These are phyloP conservation scores for Lentinus polychrous DNA, from an alignment of 1,284 basidiomycete genomes.

Conservation along the genomic window DNA sequence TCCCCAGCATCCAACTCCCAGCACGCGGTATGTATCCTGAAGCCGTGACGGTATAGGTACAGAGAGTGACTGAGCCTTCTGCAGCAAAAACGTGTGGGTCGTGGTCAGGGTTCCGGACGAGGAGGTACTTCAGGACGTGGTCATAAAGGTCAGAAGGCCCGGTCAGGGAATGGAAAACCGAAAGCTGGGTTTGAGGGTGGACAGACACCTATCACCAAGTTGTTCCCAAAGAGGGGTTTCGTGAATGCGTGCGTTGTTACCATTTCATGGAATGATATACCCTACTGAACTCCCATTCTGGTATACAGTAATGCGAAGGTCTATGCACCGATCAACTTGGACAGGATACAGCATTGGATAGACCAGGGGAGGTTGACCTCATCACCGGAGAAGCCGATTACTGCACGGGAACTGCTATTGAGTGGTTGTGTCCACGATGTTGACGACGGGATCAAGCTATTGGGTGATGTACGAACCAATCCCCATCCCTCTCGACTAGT, in stretches of 20 bases:
- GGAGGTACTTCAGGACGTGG: constrained; percentile 92
- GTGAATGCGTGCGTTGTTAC: constrained; percentile 73
- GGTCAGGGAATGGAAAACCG: constrained; percentile 86
- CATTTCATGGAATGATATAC: constrained; percentile 4
- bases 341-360: constrained; percentile 89
- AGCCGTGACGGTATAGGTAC: constrained; percentile 1
- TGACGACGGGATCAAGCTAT: constrained; percentile 86
- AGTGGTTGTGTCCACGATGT: constrained; percentile 87
- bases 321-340: constrained; percentile 83
- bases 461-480: constrained; percentile 63
- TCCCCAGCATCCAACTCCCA: constrained; percentile 55
- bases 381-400: constrained; percentile 80
- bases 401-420: constrained; percentile 76
- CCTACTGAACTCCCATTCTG: neutral
- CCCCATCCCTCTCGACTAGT: neutral
- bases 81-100: constrained; percentile 90
- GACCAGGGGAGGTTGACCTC: constrained; percentile 78
- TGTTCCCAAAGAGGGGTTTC: constrained; percentile 93
- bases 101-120: constrained; percentile 86
- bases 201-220: constrained; percentile 89
- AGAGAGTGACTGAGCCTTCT: constrained; percentile 5
- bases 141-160: constrained; percentile 93
- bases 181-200: constrained; percentile 90
- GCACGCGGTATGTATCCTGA: constrained; percentile 43
- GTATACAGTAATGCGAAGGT: constrained; percentile 55